phyloP scores from a whole-genome alignment of 2,329 filamentous ascomycete genomes.

The Alternaria arborescens region DNA sequence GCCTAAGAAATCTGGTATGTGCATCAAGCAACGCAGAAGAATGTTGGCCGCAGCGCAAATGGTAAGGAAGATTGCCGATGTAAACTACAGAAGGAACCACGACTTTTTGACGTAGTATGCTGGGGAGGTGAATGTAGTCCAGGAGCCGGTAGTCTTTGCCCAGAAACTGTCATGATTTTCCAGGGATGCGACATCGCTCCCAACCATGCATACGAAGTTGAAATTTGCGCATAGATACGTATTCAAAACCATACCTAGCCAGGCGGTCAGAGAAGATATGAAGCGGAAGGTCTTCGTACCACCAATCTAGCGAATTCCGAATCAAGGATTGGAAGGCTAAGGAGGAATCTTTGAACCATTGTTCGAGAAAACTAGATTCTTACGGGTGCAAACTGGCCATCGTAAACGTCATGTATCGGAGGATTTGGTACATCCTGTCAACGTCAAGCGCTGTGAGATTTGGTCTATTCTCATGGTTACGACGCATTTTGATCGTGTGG shows the following conservation, averaged over 20 bases:
- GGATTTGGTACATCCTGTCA: neutral
- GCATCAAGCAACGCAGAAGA: neutral
- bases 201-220: neutral
- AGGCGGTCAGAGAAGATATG: neutral
- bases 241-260: neutral
- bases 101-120: neutral
- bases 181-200: neutral
- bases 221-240: neutral
- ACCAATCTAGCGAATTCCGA: neutral
- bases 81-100: neutral
- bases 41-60: neutral
- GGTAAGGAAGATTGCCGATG: neutral
- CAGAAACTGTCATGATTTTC: neutral
- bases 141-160: neutral
- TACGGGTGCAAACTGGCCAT: no score
- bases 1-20: constrained; percentile 20
- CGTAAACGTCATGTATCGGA: neutral
- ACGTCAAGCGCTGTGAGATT: neutral
- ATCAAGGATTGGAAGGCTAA: neutral
- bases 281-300: neutral
- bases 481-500: neutral
- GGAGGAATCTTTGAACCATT: neutral
- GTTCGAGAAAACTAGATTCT: neutral
- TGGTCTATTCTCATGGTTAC: neutral
- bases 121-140: neutral